Conservation (phyloP, 208 protist genomes). For the Leishmania tarentolae region DNA sequence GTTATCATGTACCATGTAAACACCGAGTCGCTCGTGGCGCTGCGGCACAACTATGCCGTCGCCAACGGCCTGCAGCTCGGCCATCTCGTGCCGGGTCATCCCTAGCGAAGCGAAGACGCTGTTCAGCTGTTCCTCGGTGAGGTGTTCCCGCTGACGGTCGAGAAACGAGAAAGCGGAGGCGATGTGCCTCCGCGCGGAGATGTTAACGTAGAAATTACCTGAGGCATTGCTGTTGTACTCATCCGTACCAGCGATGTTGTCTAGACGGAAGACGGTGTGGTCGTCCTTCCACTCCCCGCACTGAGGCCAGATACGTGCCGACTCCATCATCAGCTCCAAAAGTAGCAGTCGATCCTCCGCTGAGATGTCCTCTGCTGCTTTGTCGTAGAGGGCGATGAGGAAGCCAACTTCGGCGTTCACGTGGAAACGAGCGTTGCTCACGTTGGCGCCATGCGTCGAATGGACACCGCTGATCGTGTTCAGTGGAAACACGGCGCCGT, state of each 20-base stretch:
- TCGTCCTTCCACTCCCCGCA: constrained; percentile 86
- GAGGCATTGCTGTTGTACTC: constrained; percentile 79
- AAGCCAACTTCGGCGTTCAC: constrained; percentile 88
- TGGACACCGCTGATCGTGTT: constrained; percentile 75
- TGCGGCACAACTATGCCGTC: constrained; percentile 61
- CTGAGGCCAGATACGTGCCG: constrained; percentile 82
- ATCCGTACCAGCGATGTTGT: constrained; percentile 86
- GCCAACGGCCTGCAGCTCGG: constrained; percentile 50
- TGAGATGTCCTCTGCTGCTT: constrained; percentile 53
- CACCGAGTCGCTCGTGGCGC: constrained; percentile 61
- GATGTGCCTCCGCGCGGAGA: constrained; percentile 87
- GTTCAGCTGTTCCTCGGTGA: constrained; percentile 50
- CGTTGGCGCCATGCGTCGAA: constrained; percentile 43
- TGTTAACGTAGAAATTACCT: constrained; percentile 90
- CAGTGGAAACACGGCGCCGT: constrained; percentile 77
- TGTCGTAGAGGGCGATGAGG: constrained; percentile 74
- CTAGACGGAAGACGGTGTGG: constrained; percentile 74
- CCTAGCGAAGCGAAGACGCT: constrained; percentile 56
- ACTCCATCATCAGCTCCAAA: constrained; percentile 89
- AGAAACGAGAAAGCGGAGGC: constrained; percentile 54
- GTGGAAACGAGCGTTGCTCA: constrained; percentile 69
- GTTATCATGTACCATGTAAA: constrained; percentile 90
- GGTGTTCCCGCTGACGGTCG: constrained; percentile 43
- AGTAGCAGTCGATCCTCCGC: constrained; percentile 62
- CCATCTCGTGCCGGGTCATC: constrained; percentile 70